A percentile compares a stretch with the other conserved stretches of the same genome.
Conservation (phyloP, 208 protist genomes). For the Naegleria gruberi region DNA sequence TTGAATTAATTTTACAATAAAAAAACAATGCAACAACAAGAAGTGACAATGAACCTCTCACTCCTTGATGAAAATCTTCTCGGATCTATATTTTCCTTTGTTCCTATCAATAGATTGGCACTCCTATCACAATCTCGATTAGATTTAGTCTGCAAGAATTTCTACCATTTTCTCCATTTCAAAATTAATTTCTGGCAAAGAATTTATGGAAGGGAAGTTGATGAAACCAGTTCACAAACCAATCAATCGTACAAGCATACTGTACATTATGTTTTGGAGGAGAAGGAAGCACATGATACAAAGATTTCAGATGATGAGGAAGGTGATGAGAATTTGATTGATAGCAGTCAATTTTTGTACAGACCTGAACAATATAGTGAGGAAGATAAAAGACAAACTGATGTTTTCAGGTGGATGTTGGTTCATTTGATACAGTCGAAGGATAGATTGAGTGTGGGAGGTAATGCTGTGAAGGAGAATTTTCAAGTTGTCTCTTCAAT, state of each 20-base stretch:
- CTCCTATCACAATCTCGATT: background rate
- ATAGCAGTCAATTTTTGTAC: too few species aligned
- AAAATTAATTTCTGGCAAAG: background rate
- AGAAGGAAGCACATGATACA: background rate
- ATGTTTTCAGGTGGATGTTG: background rate
- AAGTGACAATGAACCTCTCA: too few species aligned
- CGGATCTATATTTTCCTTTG: background rate
- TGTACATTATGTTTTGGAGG: background rate
- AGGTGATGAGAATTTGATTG: too few species aligned
- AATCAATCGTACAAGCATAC: background rate
- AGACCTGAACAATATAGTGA: background rate
- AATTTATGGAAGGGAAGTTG: background rate
- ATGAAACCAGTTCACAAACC: background rate
- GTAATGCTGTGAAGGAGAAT: background rate
- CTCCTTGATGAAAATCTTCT: background rate
- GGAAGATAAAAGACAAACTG: background rate
- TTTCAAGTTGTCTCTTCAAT: background rate
- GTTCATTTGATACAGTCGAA: background rate
- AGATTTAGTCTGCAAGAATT: background rate
- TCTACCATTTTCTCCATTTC: background rate
- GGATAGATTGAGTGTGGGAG: background rate
- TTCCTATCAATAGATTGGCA: background rate
- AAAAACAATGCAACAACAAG: too few species aligned
- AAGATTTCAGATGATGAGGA: too few species aligned
- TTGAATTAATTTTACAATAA: too few species aligned